These are phyloP conservation scores for Obba rivulosa DNA, from an alignment of 768 basidiomycete genomes.

Conservation along the genomic window DNA sequence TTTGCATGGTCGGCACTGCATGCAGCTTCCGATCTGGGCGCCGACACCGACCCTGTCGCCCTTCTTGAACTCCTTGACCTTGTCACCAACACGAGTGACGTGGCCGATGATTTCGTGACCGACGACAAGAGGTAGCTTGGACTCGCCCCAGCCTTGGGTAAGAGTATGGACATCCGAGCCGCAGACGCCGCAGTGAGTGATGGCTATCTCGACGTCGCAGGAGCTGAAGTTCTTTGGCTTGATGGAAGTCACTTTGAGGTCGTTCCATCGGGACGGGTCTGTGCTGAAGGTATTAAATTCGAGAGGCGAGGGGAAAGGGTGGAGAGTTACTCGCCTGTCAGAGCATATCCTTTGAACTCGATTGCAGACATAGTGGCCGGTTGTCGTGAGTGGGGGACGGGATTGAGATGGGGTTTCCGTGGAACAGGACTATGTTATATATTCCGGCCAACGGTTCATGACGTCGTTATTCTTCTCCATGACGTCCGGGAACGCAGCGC, in stretches of 20 bases:
- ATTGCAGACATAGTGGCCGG: neutral
- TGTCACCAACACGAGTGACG: conserved; percentile 46
- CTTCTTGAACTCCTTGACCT: conserved; percentile 43
- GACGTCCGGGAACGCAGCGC: too few relatives aligned
- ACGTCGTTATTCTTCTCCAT: too few relatives aligned
- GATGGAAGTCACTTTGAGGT: conserved; percentile 41
- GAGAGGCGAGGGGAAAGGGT: too few relatives aligned
- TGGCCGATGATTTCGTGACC: conserved; percentile 53
- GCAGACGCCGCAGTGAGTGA: conserved; percentile 45
- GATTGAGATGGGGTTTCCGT: too few relatives aligned
- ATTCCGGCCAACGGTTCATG: too few relatives aligned
- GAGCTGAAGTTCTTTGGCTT: conserved; percentile 47
- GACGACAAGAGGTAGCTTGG: conserved; percentile 23
- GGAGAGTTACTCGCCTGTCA: conserved; percentile 9
- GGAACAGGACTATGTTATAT: too few relatives aligned
- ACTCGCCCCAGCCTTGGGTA: conserved; percentile 33
- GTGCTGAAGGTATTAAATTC: neutral
- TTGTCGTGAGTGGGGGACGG: neutral
- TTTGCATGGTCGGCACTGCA: conserved; percentile 43
- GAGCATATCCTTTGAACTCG: conserved; percentile 24
- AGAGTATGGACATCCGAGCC: conserved; percentile 48
- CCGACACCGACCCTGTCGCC: conserved; percentile 54
- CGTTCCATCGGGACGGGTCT: conserved; percentile 27
- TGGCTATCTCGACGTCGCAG: conserved; percentile 52
- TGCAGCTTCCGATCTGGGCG: conserved; percentile 49